Evolutionary conservation across 2,329 filamentous ascomycete species (phyloP).

Genomic region (Grosmannia huntii): DNA sequence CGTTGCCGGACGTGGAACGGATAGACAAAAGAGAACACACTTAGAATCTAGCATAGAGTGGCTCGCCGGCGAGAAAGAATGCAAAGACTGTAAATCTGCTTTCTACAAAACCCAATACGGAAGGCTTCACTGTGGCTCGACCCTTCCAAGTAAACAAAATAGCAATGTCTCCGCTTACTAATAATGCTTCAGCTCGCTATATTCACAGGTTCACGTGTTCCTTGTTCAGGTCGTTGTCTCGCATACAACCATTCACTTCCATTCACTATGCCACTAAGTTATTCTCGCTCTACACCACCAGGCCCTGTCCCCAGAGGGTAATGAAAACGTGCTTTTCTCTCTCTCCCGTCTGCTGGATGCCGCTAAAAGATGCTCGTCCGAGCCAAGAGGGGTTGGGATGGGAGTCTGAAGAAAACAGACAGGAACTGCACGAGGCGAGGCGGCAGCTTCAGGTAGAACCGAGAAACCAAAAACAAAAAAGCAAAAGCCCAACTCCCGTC

Average conservation of each 20-base stretch:
- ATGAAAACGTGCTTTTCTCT: neutral
- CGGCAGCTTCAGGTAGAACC: neutral
- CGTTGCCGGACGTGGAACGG: neutral
- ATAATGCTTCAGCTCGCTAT: too few relatives aligned
- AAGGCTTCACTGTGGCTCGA: too few relatives aligned
- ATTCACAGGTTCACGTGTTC: too few relatives aligned
- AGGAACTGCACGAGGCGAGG: neutral
- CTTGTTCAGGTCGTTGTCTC: too few relatives aligned
- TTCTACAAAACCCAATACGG: too few relatives aligned
- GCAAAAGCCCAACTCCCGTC: neutral
- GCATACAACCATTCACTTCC: neutral
- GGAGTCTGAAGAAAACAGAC: neutral
- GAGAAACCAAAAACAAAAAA: neutral
- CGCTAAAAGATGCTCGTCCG: neutral
- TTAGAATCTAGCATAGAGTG: neutral
- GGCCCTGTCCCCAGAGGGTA: neutral
- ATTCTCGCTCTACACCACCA: neutral
- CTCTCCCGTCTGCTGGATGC: neutral
- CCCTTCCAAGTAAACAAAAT: too few relatives aligned
- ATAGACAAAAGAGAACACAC: neutral
- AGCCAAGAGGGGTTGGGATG: neutral
- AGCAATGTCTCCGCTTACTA: too few relatives aligned
- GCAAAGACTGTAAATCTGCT: neutral
- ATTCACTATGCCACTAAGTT: neutral
- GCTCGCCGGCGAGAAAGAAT: neutral